Evolutionary conservation across 768 basidiomycete species (phyloP), one percentile per base, ranked within the genome.

Genomic region (Trametes cubensis): DNA sequence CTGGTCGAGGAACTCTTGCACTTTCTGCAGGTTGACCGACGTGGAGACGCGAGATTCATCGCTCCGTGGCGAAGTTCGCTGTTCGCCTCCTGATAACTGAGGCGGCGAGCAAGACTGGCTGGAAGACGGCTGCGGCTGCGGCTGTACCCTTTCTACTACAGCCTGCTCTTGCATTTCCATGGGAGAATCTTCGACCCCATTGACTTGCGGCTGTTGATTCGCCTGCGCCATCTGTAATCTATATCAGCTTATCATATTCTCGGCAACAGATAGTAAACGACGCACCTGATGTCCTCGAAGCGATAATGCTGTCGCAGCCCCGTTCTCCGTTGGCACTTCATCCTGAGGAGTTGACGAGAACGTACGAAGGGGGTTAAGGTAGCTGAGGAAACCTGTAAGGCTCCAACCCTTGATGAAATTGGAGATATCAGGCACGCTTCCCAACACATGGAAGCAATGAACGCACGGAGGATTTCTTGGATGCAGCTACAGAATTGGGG

Each of bases 301-400:
- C 25, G 48, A 44, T 20, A 65, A 41, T 21, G 58, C 55, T 10
- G 13, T n/a, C 18, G 67, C 67, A 38, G 63, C 55, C 20, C 55
- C 56, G 17, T 40, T 60, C 26, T 57, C 48, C 18, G 45, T 23
- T 21, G 53, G 46, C 23, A 51, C 50, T 17, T 34, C 47, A 8
- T 64, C 67, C 34, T 67, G 61, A 45, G 64, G 34, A 14, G 14
- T 42, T 4, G 53, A 50, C 17, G 52, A 38, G 39, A 48, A 55
- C 17, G 76, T 73, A 59, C 76, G 74, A 23, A 79, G 67, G 15
- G 85, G 85, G 65, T 85, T 85, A 23, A 88, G 67, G 66, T 75
- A 83, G 65, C 67, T 80, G 15, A 87, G 69, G 13, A 87, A 66
- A 15, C 78, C 78, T 2, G 80, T 75, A 62, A 87, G 70, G 64